These are phyloP conservation scores for Neurospora terricola DNA, from an alignment of 495 filamentous ascomycete genomes.

Conservation along the genomic window DNA sequence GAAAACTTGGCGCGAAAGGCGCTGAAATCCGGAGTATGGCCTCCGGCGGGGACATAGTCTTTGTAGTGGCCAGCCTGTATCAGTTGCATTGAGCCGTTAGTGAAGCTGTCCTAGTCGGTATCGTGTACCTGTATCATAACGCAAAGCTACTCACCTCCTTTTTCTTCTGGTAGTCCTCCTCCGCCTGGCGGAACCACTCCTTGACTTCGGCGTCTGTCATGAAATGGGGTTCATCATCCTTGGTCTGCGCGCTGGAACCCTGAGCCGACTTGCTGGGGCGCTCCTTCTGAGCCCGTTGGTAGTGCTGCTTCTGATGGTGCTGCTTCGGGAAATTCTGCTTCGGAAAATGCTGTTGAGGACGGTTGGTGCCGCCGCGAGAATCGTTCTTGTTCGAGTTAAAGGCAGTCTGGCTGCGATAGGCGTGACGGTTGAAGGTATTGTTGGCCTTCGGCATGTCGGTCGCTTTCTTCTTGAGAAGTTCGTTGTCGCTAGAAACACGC, in stretches of 20 bases:
- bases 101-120: not conserved
- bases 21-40: not conserved
- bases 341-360: rapidly evolving
- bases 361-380: not conserved
- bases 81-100: not conserved
- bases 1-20: not conserved
- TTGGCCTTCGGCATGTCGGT: not conserved
- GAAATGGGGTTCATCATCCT: not conserved
- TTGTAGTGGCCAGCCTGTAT: not conserved
- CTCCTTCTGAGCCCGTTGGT: too few relatives aligned
- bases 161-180: rapidly evolving
- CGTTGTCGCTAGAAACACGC: too few relatives aligned
- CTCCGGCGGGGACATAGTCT: not conserved
- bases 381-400: not conserved
- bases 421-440: not conserved
- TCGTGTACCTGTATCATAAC: not conserved
- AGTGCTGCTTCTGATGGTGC: not conserved
- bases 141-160: not conserved
- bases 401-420: not conserved
- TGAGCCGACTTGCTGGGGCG: not conserved
- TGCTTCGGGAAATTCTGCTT: not conserved
- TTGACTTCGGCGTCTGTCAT: not conserved
- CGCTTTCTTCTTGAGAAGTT: not conserved
- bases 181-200: not conserved
- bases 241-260: not conserved